phyloP scores from a whole-genome alignment of 1,139 yeast species.

The Magnusiomyces magnusii region DNA sequence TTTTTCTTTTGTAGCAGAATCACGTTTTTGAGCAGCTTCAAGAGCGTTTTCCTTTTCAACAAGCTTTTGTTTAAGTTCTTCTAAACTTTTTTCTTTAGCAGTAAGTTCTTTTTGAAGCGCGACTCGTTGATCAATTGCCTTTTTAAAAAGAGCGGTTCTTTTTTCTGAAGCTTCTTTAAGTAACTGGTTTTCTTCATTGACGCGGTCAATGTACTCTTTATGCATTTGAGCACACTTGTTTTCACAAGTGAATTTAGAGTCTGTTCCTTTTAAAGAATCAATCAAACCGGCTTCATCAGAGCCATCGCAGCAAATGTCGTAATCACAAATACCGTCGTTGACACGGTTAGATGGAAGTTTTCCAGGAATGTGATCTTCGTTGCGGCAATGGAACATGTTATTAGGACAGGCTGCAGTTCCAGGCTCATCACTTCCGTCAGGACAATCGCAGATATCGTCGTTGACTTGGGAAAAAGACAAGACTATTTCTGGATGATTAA shows the following conservation, averaged over 20 bases:
- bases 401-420: conserved; percentile 78
- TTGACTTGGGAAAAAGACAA: conserved; percentile 60
- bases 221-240: conserved; percentile 16
- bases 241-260: conserved; percentile 22
- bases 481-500: conserved; percentile 53
- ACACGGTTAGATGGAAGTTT: conserved; percentile 54
- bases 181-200: conserved; percentile 18
- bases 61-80: conserved; percentile 2
- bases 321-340: conserved; percentile 91
- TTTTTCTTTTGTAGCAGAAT: not conserved
- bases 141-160: conserved; percentile 4
- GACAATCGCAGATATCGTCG: conserved; percentile 92
- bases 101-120: conserved; percentile 16
- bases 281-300: conserved; percentile 58
- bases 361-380: conserved; percentile 51
- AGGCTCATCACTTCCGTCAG: conserved; percentile 97
- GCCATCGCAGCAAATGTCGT: conserved; percentile 88
- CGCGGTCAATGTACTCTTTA: conserved; percentile 16
- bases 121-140: conserved; percentile 19
- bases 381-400: conserved; percentile 63
- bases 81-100: conserved; percentile 12
- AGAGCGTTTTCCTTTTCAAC: conserved; percentile 8
- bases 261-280: conserved; percentile 4
- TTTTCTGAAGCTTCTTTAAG: conserved; percentile 5
- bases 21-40: conserved; percentile 3